phyloP scores from a whole-genome alignment of 345 rosid species.

The Psidium friedrichsthalianum region DNA sequence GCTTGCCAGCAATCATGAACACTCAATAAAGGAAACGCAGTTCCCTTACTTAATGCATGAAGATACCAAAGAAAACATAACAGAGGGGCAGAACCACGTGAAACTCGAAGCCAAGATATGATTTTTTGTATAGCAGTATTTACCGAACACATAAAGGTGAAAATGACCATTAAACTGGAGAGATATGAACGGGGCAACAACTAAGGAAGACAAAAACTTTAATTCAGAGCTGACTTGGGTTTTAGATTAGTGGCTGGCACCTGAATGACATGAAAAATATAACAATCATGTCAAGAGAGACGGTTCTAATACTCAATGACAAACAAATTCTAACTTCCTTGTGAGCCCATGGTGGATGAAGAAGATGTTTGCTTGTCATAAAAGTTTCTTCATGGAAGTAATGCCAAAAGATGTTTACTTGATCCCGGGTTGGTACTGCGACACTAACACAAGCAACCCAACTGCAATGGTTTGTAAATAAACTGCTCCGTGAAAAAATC shows the following conservation, averaged over 20 bases:
- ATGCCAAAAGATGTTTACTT: neutral
- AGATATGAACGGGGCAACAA: neutral
- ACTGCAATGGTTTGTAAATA: neutral
- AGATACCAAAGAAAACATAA: neutral
- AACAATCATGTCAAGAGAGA: neutral
- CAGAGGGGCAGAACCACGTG: neutral
- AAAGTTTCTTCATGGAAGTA: neutral
- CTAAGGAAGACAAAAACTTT: neutral
- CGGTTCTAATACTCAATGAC: neutral
- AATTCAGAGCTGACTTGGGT: neutral
- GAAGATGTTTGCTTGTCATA: neutral
- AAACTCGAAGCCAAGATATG: neutral
- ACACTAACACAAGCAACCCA: neutral
- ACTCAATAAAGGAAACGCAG: neutral
- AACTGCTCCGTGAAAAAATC: neutral
- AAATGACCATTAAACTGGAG: neutral
- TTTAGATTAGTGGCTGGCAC: neutral
- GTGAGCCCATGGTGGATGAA: neutral
- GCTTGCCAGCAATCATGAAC: neutral
- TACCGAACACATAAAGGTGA: neutral
- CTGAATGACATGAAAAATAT: neutral
- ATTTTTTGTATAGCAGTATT: neutral
- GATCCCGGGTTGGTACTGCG: neutral
- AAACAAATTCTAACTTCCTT: neutral
- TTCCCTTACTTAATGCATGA: neutral